Evolutionary conservation across 768 basidiomycete genomes (phyloP).

Genomic region (Collybia sordida): DNA sequence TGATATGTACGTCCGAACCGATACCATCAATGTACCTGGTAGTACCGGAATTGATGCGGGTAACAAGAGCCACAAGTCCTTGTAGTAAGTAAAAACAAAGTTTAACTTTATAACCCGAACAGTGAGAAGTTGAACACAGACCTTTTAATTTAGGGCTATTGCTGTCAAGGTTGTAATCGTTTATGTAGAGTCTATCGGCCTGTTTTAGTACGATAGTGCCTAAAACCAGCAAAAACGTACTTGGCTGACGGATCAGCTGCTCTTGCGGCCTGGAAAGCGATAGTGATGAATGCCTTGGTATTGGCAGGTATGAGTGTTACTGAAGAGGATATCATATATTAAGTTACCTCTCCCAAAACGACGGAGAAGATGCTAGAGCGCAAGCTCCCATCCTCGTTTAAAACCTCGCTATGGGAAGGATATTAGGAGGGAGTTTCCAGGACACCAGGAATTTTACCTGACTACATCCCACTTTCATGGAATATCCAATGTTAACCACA

Average conservation of each 20-base stretch:
- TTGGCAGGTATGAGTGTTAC: constrained; percentile 11
- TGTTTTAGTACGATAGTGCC: background rate
- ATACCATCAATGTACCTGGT: constrained; percentile 45
- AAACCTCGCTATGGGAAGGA: constrained; percentile 35
- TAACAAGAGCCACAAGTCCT: constrained; percentile 40
- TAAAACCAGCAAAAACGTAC: constrained; percentile 13
- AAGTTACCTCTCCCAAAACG: constrained; percentile 33
- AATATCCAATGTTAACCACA: background rate
- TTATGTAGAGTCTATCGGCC: constrained; percentile 32
- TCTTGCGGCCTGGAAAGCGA: constrained; percentile 46
- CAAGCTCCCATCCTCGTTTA: constrained; percentile 44
- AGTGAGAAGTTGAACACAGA: background rate
- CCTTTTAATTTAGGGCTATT: constrained; percentile 44
- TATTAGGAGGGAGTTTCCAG: background rate
- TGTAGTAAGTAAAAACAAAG: constrained; percentile 3
- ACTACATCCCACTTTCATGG: constrained; percentile 31
- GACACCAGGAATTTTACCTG: constrained; percentile 24
- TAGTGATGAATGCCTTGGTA: constrained; percentile 35
- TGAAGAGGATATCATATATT: background rate
- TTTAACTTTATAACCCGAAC: background rate
- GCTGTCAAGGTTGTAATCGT: constrained; percentile 50
- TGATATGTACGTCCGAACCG: constrained; percentile 46
- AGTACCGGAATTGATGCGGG: constrained; percentile 35
- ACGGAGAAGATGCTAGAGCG: constrained; percentile 40
- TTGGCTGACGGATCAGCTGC: constrained; percentile 42